Base-by-base conservation (phyloP, 257 asterid genomes). In the Penstemon barbatus region DNA sequence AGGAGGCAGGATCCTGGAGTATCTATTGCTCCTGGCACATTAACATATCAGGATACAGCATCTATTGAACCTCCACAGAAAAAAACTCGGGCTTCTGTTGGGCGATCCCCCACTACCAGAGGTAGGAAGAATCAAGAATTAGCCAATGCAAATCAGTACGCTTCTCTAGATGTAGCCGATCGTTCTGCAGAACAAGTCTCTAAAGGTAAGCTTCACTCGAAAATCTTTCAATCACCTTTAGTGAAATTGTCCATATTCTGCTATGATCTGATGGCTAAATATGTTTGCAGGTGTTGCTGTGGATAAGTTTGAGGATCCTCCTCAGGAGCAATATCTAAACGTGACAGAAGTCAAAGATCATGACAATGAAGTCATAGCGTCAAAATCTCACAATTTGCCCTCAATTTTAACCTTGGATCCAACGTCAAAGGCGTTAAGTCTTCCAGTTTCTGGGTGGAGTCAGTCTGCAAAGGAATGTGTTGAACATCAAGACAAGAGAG, bases 41-140 rank as follows among this genome's bases (percentile, higher is more conserved):
- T 74, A 71, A 43, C 76, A 71, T 78, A 71, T 78, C 85, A 75
- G 82, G 87, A 75, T 76, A 73, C 74, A 70, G 73, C 71, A 66
- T 38, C 75, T 50, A 55, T 67, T 79, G 91, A 81, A 71, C 84
- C 86, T 65, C 84, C 83, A 15, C 89, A 49, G 66, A 92, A 85
- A 73, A 88, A 84, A 82, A 76, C 91, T 39, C 84, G 96, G 75
- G 87, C 83, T 66, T 84, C 90, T 43, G 74, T 69, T 62, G 89
- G 81, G 61, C 86, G 85, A 68, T 80, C 79, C 74, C 80, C 87
- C 76, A 69, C 70, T 33, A 65, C 75, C 42, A 80, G 83, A 74
- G 76, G 74, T 60, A 84, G 77, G 74, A 76, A 33, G 76, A 86
- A 71, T 79, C 82, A 74, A 67, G 83, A 71, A 56, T 74, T 52